phyloP scores from a whole-genome alignment of 768 basidiomycete species.

The Nidularia pulvinata region DNA sequence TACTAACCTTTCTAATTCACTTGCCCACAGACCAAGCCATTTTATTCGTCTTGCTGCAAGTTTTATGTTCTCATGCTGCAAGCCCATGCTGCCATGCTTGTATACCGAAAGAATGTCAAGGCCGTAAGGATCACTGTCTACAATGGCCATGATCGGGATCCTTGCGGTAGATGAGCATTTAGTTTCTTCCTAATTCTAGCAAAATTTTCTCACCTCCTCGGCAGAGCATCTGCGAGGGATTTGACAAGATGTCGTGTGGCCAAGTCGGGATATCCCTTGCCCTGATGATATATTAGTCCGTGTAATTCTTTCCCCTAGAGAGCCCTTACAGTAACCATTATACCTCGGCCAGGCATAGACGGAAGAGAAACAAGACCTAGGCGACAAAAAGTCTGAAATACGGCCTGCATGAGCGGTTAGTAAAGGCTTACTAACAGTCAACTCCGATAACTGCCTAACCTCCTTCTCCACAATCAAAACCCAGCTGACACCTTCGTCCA shows the following conservation, averaged over 20 bases:
- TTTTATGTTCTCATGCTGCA: slow-evolving; percentile 70
- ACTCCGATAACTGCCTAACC: slow-evolving; percentile 32
- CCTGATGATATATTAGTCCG: slow-evolving; percentile 41
- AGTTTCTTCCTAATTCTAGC: neutral
- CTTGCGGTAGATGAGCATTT: slow-evolving; percentile 32
- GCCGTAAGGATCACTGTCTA: slow-evolving; percentile 93
- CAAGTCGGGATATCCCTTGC: slow-evolving; percentile 96
- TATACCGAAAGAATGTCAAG: slow-evolving; percentile 91
- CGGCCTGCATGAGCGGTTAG: slow-evolving; percentile 55
- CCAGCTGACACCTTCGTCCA: slow-evolving; percentile 63
- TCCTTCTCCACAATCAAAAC: slow-evolving; percentile 95
- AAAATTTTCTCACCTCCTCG: slow-evolving; percentile 41
- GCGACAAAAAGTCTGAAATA: slow-evolving; percentile 87
- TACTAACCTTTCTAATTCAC: slow-evolving; percentile 62
- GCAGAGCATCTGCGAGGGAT: slow-evolving; percentile 66
- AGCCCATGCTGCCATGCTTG: slow-evolving; percentile 70
- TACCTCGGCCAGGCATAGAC: slow-evolving; percentile 57
- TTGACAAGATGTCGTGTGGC: slow-evolving; percentile 87
- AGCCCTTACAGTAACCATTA: slow-evolving; percentile 72
- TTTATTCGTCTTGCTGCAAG: slow-evolving; percentile 68
- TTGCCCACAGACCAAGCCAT: slow-evolving; percentile 81
- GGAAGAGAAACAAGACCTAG: slow-evolving; percentile 48
- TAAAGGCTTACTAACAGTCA: neutral
- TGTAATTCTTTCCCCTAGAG: neutral
- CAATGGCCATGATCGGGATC: slow-evolving; percentile 73